Conservation (phyloP, 129 eudicot genomes). For the Flaveria linearis region DNA sequence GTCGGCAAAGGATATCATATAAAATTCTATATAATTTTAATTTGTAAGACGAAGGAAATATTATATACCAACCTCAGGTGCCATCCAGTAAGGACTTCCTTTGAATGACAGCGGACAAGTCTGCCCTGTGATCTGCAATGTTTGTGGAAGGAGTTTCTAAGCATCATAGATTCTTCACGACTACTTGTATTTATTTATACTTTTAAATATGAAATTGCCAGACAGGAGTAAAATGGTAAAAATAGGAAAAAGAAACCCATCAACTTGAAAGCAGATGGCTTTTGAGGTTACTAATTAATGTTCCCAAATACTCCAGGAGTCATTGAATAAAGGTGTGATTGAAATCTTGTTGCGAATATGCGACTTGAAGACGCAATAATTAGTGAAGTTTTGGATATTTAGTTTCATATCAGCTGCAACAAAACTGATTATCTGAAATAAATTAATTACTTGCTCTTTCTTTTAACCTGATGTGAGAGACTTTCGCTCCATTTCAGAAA, state of each 20-base stretch:
- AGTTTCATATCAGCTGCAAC: background rate
- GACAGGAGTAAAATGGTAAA: background rate
- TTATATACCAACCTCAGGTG: constrained; percentile 76
- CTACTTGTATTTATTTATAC: background rate
- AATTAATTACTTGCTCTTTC: background rate
- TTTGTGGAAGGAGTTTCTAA: constrained; percentile 7
- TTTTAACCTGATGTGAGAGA: background rate
- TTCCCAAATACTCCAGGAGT: background rate
- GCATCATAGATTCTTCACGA: background rate
- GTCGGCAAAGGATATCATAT: background rate
- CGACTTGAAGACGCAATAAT: background rate
- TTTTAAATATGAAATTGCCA: background rate
- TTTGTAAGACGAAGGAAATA: background rate
- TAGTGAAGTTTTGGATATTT: background rate
- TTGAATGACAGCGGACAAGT: constrained; percentile 81
- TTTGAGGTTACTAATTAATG: no score
- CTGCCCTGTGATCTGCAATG: constrained; percentile 79
- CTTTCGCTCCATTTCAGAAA: background rate
- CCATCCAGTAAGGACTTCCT: constrained; percentile 99
- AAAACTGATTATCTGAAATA: background rate
- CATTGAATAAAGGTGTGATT: background rate
- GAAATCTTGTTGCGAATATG: background rate
- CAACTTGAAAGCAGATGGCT: background rate
- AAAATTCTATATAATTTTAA: background rate
- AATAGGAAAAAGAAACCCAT: background rate